These are phyloP conservation scores for Filobasidium floriforme DNA, from an alignment of 768 basidiomycete genomes.

Conservation along the genomic window DNA sequence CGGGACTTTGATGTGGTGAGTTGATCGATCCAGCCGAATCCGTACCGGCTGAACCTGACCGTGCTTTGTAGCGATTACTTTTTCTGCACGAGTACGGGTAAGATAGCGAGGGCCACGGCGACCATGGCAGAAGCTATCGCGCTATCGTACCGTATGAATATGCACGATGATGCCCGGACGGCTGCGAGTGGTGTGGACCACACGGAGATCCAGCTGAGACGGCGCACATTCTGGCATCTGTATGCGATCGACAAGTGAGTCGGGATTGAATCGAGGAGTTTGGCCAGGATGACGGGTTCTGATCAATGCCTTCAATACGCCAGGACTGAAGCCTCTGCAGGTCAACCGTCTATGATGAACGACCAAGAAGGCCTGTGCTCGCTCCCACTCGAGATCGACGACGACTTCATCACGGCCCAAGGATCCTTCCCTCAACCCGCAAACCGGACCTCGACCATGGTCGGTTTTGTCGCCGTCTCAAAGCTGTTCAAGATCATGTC, in stretches of 20 bases:
- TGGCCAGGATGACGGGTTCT: constrained; percentile 13
- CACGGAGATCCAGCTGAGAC: constrained; percentile 22
- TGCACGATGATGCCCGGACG: constrained; percentile 10
- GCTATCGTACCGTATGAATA: constrained; percentile 8
- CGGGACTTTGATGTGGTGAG: constrained; percentile 37
- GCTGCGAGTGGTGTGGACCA: constrained; percentile 22
- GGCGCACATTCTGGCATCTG: constrained; percentile 30
- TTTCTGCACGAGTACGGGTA: constrained; percentile 26
- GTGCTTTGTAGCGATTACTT: constrained; percentile 8
- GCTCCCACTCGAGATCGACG: constrained; percentile 32
- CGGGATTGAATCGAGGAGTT: background rate
- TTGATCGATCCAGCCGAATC: background rate
- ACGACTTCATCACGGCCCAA: constrained; percentile 32
- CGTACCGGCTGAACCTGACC: background rate
- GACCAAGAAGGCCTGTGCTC: constrained; percentile 30
- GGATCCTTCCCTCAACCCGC: constrained; percentile 26
- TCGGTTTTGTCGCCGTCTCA: constrained; percentile 28
- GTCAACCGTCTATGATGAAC: constrained; percentile 24
- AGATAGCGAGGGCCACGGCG: constrained; percentile 35
- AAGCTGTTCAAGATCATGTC: constrained; percentile 30
- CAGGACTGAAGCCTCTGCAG: constrained; percentile 32
- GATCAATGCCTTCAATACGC: constrained; percentile 26
- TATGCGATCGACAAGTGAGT: constrained; percentile 35
- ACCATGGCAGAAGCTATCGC: constrained; percentile 3
- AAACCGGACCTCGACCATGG: constrained; percentile 27